Evolutionary conservation across 2,329 filamentous ascomycete species (phyloP).

Genomic region (Fusarium fracticaudum): DNA sequence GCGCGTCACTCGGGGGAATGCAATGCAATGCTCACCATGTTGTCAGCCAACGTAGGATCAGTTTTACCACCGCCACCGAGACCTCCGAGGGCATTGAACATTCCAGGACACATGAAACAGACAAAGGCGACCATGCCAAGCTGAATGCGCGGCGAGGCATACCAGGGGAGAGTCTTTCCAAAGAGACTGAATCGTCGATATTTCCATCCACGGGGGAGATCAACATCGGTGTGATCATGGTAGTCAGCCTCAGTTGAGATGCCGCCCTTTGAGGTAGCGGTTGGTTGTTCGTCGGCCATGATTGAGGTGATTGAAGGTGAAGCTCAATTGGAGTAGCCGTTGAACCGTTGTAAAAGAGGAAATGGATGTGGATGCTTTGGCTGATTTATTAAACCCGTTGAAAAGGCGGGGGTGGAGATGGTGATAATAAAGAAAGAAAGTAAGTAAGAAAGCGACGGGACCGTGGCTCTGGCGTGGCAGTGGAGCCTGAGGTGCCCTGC

Average conservation of each 20-base stretch:
- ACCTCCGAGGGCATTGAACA: slow-evolving; percentile 75
- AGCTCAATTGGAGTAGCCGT: neutral
- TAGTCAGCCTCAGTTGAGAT: slow-evolving; percentile 21
- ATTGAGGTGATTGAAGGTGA: neutral
- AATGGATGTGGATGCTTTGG: neutral
- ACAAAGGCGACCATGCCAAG: slow-evolving; percentile 70
- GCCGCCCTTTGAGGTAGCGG: slow-evolving; percentile 4
- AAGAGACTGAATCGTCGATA: slow-evolving; percentile 34
- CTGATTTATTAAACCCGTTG: slow-evolving; percentile 25
- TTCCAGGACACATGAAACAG: slow-evolving; percentile 73
- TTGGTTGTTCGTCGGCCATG: slow-evolving; percentile 21
- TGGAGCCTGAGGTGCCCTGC: neutral
- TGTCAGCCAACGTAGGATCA: slow-evolving; percentile 56
- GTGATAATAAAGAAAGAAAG: neutral
- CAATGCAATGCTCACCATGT: slow-evolving; percentile 38
- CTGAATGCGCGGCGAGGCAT: slow-evolving; percentile 77
- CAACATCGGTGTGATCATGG: slow-evolving; percentile 3
- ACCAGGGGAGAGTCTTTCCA: slow-evolving; percentile 58
- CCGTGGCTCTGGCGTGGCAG: neutral
- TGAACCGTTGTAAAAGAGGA: neutral
- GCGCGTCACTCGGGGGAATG: neutral
- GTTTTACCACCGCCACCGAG: slow-evolving; percentile 67
- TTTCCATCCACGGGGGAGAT: slow-evolving; percentile 37
- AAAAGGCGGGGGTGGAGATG: slow-evolving; percentile 7
- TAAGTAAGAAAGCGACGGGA: neutral